Base-by-base conservation (phyloP, 1,139 yeast species). In the Yamadazyma dushanensis region DNA sequence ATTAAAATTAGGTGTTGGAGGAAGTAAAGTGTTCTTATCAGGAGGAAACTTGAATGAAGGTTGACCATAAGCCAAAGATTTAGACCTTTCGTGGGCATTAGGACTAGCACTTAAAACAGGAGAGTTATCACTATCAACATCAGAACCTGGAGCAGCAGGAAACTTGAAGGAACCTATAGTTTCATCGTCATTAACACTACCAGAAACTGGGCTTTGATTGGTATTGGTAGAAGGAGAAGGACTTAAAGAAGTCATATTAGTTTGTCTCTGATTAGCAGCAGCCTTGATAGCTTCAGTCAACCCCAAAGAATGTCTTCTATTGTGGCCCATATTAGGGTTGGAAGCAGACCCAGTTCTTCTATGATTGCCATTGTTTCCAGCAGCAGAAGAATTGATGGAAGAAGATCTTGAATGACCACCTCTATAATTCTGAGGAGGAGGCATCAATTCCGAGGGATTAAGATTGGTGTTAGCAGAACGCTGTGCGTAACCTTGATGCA, bases 281-380 rank as follows among this genome's bases (percentile, higher is more conserved):
- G 97, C 97, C 49, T 84, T 83, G 51, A 87, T 90, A n/a, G 98
- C 98, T 60, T 92, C 98, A 40, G 83, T 83, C 40, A 92, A 70
- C 2, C 96, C 97, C 43, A 92, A 66, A 0, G 97, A 89, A 56
- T 92, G 98, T 59, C 98, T 78, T 64, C 98, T 80, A 34, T 74
- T 70, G 56, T 92, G 98, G 26, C 97, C 96, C 38, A 61, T 50
- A 29, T 44, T 44, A 18, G 51, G 39, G 23, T 55, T 53, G 11
- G 62, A 49, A 14, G 61, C 51, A 10, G 69, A 60, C 8, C 68
- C 70, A 3, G 73, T 63, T 41, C 73, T 55, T 43, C 70, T 56
- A 47, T 68, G 73, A 26, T 48, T 42, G 3, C 18, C 27, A 14
- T 8, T 11, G 16, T 23, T 23, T 11, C 21, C 15, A 29, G 31